These are phyloP conservation scores for Ophiosphaerella herpotricha DNA, from an alignment of 2,329 filamentous ascomycete genomes.

Conservation along the genomic window DNA sequence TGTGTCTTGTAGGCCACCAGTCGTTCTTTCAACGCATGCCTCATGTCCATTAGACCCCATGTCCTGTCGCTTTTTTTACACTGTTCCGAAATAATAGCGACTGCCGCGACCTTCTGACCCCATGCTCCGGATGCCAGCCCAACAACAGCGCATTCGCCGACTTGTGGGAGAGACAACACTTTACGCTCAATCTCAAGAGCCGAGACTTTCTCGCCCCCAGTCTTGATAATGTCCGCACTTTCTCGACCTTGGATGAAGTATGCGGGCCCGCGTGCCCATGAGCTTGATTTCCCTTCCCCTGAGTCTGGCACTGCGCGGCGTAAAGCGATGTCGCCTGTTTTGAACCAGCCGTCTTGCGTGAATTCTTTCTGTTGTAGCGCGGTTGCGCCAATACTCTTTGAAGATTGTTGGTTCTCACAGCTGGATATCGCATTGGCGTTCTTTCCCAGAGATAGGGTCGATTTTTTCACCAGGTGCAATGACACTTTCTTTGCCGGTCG, in stretches of 20 bases:
- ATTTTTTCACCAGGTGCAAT: not conserved
- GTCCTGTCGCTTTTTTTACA: slow-evolving; percentile 58
- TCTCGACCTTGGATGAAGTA: slow-evolving; percentile 90
- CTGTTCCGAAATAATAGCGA: slow-evolving; percentile 70
- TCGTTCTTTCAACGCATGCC: slow-evolving; percentile 74
- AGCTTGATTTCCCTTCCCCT: slow-evolving; percentile 48
- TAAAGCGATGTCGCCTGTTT: slow-evolving; percentile 90
- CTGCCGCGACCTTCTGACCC: slow-evolving; percentile 92
- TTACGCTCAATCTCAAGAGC: slow-evolving; percentile 95
- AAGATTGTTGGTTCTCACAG: slow-evolving; percentile 90
- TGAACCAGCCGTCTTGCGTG: slow-evolving; percentile 80
- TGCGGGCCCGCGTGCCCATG: slow-evolving; percentile 68
- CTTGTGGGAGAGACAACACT: slow-evolving; percentile 76
- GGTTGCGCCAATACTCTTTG: slow-evolving; percentile 88
- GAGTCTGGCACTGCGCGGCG: slow-evolving; percentile 47
- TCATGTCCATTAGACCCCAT: slow-evolving; percentile 85
- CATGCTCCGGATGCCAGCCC: slow-evolving; percentile 84
- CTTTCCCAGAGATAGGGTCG: slow-evolving; percentile 54
- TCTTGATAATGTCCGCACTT: slow-evolving; percentile 96
- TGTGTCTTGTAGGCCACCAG: slow-evolving; percentile 90
- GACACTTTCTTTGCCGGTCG: not conserved
- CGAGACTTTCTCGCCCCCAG: slow-evolving; percentile 71
- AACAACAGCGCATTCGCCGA: slow-evolving; percentile 85
- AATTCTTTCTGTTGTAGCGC: slow-evolving; percentile 83
- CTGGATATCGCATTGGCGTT: slow-evolving; percentile 89